Evolutionary conservation across 768 basidiomycete genomes (phyloP).

Genomic region (Agrocybe pediades): DNA sequence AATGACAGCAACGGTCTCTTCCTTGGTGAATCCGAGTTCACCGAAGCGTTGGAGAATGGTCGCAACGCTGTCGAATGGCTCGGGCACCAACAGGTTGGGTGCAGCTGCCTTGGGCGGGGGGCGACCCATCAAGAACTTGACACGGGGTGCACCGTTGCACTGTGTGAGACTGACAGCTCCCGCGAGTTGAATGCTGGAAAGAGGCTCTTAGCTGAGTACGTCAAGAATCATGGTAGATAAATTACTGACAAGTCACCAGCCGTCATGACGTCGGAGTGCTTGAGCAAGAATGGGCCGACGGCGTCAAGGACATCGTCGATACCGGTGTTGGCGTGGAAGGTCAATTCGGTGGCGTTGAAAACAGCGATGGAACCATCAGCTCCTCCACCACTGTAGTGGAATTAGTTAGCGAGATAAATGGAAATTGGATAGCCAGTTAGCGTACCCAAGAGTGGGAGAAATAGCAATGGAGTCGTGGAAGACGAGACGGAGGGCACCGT

Average conservation of each 20-base stretch:
- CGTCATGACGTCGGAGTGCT: conserved; percentile 27
- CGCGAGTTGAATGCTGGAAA: conserved; percentile 44
- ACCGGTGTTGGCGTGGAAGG: conserved; percentile 44
- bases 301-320: conserved; percentile 42
- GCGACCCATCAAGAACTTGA: conserved; percentile 41
- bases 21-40: conserved; percentile 35
- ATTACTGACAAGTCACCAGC: conserved; percentile 48
- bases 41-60: conserved; percentile 33
- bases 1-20: conserved; percentile 37
- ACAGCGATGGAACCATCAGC: conserved; percentile 53
- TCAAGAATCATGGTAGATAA: background rate
- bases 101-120: conserved; percentile 31
- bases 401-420: background rate
- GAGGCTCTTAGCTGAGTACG: conserved; percentile 10
- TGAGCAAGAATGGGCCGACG: conserved; percentile 25
- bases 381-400: conserved; percentile 35
- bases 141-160: conserved; percentile 46
- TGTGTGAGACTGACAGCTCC: conserved; percentile 43
- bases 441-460: conserved; percentile 34
- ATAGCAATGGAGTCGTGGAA: conserved; percentile 49
- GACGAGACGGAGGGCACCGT: conserved; percentile 33
- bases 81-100: conserved; percentile 20
- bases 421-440: background rate
- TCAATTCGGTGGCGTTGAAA: conserved; percentile 43
- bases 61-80: conserved; percentile 26